A percentile compares a stretch with the other conserved stretches of the same genome.
Conservation (phyloP, 1,284 basidiomycete genomes). For the Cutaneotrichosporon arboriforme region DNA sequence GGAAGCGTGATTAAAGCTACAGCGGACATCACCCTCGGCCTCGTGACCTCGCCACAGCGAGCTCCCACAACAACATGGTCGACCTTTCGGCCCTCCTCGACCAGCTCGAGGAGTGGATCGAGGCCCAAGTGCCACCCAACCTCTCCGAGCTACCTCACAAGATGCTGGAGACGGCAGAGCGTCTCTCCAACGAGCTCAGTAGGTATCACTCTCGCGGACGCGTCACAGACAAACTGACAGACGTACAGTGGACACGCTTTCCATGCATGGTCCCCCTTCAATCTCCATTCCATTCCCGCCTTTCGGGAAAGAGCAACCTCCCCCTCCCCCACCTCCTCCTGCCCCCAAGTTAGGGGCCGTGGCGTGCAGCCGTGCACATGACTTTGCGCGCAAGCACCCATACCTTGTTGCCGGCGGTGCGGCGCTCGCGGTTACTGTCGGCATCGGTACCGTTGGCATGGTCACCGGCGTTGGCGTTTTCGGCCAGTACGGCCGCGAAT, state of each 20-base stretch:
- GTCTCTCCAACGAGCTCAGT: slow-evolving; percentile 44
- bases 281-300: slow-evolving; percentile 47
- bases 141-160: slow-evolving; percentile 41
- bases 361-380: slow-evolving; percentile 8
- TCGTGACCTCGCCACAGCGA: neutral
- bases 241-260: slow-evolving; percentile 43
- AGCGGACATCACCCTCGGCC: no score
- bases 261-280: slow-evolving; percentile 41
- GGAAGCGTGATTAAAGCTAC: no score
- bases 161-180: slow-evolving; percentile 44
- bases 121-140: slow-evolving; percentile 42
- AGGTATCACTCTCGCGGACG: slow-evolving; percentile 11
- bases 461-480: slow-evolving; percentile 14
- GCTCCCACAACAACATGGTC: slow-evolving; percentile 21
- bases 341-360: slow-evolving; percentile 10
- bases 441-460: slow-evolving; percentile 29
- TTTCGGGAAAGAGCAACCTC: slow-evolving; percentile 32
- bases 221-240: neutral
- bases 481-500: slow-evolving; percentile 6
- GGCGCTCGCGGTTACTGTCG: slow-evolving; percentile 29
- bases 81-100: slow-evolving; percentile 40
- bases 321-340: slow-evolving; percentile 32
- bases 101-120: slow-evolving; percentile 46
- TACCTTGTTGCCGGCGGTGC: slow-evolving; percentile 18
- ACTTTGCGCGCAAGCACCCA: slow-evolving; percentile 14